A percentile compares a stretch with the other conserved stretches of the same genome.
Conservation (phyloP, 2,329 filamentous ascomycete genomes). For the Nigrospora sphaerica region DNA sequence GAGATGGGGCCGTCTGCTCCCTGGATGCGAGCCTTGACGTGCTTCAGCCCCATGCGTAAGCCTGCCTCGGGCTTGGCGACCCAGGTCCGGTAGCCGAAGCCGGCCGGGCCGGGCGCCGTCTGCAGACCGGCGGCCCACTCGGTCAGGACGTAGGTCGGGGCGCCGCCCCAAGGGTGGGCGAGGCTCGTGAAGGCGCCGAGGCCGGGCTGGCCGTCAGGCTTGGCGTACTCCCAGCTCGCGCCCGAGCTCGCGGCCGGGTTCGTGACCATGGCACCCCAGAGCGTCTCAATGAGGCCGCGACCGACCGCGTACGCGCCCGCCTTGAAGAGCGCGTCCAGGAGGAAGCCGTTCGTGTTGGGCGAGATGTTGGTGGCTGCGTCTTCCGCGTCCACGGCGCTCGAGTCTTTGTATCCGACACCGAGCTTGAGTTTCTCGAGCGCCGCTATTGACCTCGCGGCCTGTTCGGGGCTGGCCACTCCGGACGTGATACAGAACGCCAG, state of each 20-base stretch:
- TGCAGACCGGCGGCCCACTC: conserved; percentile 23
- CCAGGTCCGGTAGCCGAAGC: conserved; percentile 19
- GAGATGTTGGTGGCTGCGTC: conserved; percentile 23
- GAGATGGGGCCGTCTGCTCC: conserved; percentile 18
- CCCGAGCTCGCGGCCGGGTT: conserved; percentile 27
- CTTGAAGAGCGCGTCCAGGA: conserved; percentile 28
- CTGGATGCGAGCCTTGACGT: conserved; percentile 14
- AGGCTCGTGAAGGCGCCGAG: conserved; percentile 33
- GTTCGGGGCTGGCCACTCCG: conserved; percentile 6
- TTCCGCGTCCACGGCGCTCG: conserved; percentile 2
- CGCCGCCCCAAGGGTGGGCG: conserved; percentile 35
- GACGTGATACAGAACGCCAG: conserved; percentile 13
- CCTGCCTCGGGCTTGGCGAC: conserved; percentile 16
- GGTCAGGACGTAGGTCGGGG: conserved; percentile 35
- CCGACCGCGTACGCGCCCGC: conserved; percentile 15
- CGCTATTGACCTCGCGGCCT: conserved; percentile 4
- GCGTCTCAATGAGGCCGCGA: conserved; percentile 23
- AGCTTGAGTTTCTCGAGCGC: conserved; percentile 6
- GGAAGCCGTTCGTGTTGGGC: conserved; percentile 37
- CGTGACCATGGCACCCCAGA: conserved; percentile 34
- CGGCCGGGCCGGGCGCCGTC: conserved; percentile 6
- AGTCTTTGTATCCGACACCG: conserved; percentile 12
- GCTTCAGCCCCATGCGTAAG: conserved; percentile 16
- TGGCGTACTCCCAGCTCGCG: conserved; percentile 37
- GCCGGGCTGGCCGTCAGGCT: conserved; percentile 28